Percentiles rank a stretch among this genome's conserved stretches.
Conservation (phyloP, 257 asterid species). For the Buddleja alternifolia region DNA sequence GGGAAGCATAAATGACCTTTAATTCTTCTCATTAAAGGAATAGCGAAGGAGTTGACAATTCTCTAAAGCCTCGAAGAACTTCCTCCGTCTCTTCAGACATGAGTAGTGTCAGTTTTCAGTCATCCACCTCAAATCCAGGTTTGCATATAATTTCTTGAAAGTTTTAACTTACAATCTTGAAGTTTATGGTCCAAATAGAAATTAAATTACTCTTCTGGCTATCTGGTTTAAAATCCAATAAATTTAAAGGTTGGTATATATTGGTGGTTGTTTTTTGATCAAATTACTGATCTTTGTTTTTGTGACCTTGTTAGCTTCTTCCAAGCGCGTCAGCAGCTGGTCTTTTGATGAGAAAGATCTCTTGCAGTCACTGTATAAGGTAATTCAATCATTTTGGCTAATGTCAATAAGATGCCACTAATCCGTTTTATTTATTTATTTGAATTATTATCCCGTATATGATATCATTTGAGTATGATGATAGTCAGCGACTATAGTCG, state of each 20-base stretch:
- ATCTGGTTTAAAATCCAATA: neutral
- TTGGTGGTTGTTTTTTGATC: no score
- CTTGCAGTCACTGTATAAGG: constrained; percentile 89
- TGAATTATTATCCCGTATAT: constrained; percentile 9
- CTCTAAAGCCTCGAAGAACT: constrained; percentile 68
- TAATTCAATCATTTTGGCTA: constrained; percentile 31
- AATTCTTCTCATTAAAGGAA: constrained; percentile 42
- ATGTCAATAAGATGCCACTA: neutral
- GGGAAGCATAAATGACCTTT: constrained; percentile 22
- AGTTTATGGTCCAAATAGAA: neutral
- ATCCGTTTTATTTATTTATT: constrained; percentile 11
- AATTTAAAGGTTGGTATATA: neutral
- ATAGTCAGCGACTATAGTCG: constrained; percentile 10
- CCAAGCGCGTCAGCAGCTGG: constrained; percentile 65
- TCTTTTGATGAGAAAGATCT: constrained; percentile 80
- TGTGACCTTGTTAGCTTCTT: constrained; percentile 51
- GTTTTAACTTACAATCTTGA: constrained; percentile 11
- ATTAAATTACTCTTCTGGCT: neutral
- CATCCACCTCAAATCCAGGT: constrained; percentile 76
- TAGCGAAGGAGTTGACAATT: constrained; percentile 53
- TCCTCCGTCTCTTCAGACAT: constrained; percentile 84
- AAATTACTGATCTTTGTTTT: constrained; percentile 27
- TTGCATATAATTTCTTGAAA: constrained; percentile 15
- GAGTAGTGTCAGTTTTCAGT: constrained; percentile 68
- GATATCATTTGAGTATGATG: constrained; percentile 12